Percentiles rank a stretch among this genome's conserved stretches.
Evolutionary conservation across 768 basidiomycete species (phyloP).

Genomic region (Megacollybia marginata): DNA sequence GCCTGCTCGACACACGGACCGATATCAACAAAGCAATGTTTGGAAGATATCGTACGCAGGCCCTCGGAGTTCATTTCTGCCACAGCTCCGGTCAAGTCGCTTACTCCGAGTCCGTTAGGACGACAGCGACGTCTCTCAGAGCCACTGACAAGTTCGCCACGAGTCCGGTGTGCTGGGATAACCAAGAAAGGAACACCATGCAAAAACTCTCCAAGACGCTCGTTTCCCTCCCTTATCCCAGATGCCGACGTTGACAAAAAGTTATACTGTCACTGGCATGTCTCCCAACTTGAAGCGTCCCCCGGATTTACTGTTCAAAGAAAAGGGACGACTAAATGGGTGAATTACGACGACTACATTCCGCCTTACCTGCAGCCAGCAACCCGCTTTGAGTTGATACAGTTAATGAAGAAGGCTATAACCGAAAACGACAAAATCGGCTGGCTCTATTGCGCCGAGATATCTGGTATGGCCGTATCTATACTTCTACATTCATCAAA

Average conservation of each 20-base stretch:
- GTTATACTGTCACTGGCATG: slow-evolving; percentile 62
- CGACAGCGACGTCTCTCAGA: too few relatives aligned
- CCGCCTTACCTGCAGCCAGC: neutral
- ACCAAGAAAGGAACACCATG: slow-evolving; percentile 62
- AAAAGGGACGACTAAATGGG: slow-evolving; percentile 26
- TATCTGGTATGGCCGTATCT: slow-evolving; percentile 42
- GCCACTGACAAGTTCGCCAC: too few relatives aligned
- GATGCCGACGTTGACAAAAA: slow-evolving; percentile 26
- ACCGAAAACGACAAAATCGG: slow-evolving; percentile 51
- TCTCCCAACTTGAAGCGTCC: slow-evolving; percentile 46
- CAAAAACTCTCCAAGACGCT: slow-evolving; percentile 34
- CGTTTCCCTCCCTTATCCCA: slow-evolving; percentile 15
- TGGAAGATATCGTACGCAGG: too few relatives aligned
- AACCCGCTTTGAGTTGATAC: slow-evolving; percentile 34
- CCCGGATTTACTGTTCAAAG: slow-evolving; percentile 50
- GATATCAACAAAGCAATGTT: too few relatives aligned
- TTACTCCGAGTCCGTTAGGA: too few relatives aligned
- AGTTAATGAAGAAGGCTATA: slow-evolving; percentile 36
- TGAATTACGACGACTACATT: slow-evolving; percentile 28
- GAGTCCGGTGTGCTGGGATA: slow-evolving; percentile 49
- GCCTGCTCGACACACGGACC: too few relatives aligned
- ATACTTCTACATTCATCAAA: too few relatives aligned
- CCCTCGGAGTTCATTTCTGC: too few relatives aligned
- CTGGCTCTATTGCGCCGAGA: slow-evolving; percentile 80
- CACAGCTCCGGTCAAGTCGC: too few relatives aligned